Percentiles rank a stretch among this genome's conserved stretches.
Conservation (phyloP, 106 monocot species). For the Triglochin maritima region DNA sequence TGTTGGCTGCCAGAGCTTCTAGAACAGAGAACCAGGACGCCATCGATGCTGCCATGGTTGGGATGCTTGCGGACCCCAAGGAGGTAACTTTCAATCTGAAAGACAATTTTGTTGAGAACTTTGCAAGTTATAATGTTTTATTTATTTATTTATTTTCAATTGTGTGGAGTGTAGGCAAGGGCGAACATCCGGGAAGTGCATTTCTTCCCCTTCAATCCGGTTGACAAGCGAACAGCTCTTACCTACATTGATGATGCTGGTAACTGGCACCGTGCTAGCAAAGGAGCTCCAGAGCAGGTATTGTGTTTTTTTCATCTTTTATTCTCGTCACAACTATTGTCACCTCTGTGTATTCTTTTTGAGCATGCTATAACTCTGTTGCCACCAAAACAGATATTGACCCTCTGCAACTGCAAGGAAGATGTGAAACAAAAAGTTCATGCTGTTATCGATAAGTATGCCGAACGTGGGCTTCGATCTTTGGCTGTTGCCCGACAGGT, state of each 20-base stretch:
- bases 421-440: neutral
- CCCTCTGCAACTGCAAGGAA: slow-evolving; percentile 1
- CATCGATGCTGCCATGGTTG: slow-evolving; percentile 45
- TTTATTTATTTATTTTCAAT: neutral
- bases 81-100: slow-evolving; percentile 13
- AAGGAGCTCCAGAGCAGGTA: slow-evolving; percentile 3
- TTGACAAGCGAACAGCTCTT: slow-evolving; percentile 2
- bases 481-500: neutral
- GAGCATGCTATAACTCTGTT: no score
- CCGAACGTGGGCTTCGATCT: neutral
- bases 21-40: slow-evolving; percentile 52
- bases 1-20: slow-evolving; percentile 41
- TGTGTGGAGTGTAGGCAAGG: neutral
- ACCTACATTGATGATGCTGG: neutral
- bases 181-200: neutral
- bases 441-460: neutral
- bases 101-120: neutral
- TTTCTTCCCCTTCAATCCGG: slow-evolving; percentile 4
- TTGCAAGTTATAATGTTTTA: neutral
- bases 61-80: slow-evolving; percentile 39
- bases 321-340: neutral
- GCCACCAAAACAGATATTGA: neutral
- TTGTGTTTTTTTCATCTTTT: neutral
- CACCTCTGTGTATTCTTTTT: no score
- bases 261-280: slow-evolving; percentile 1